phyloP scores from a whole-genome alignment of 2,329 filamentous ascomycete genomes.

The Myriosclerotinia curreyana region DNA sequence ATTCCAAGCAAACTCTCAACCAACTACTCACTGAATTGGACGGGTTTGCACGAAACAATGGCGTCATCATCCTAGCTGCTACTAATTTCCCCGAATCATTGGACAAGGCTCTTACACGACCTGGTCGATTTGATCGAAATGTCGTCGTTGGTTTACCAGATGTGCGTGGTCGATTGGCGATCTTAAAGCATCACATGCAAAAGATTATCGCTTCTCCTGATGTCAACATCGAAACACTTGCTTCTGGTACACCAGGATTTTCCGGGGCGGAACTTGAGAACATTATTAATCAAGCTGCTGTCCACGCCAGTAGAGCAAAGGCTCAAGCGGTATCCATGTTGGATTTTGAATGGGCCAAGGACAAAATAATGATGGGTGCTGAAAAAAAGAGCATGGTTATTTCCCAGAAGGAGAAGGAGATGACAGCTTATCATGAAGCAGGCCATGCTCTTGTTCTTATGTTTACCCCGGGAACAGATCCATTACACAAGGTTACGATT shows the following conservation, averaged over 20 bases:
- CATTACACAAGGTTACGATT: slow-evolving; percentile 96
- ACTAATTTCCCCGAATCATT: slow-evolving; percentile 95
- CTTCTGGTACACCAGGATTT: slow-evolving; percentile 83
- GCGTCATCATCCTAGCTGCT: slow-evolving; percentile 92
- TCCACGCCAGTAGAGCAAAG: slow-evolving; percentile 88
- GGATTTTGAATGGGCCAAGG: slow-evolving; percentile 96
- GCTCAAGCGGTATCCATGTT: slow-evolving; percentile 68
- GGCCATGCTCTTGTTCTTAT: slow-evolving; percentile 90
- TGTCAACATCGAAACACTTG: slow-evolving; percentile 80
- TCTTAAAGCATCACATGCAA: slow-evolving; percentile 89
- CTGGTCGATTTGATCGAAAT: slow-evolving; percentile 93
- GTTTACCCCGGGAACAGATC: slow-evolving; percentile 68
- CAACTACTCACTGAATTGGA: slow-evolving; percentile 96
- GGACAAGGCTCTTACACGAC: slow-evolving; percentile 90
- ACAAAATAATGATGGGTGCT: slow-evolving; percentile 96
- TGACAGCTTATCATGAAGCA: slow-evolving; percentile 95
- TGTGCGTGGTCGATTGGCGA: slow-evolving; percentile 87
- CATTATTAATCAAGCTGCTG: slow-evolving; percentile 91
- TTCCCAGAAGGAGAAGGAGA: slow-evolving; percentile 86
- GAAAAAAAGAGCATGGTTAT: slow-evolving; percentile 89
- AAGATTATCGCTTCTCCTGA: slow-evolving; percentile 79
- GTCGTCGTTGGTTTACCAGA: slow-evolving; percentile 87
- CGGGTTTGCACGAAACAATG: slow-evolving; percentile 90
- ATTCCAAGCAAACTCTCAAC: slow-evolving; percentile 96
- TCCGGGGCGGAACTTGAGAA: slow-evolving; percentile 97